Conservation (phyloP, 257 asterid species). For the Jasminum sambac region DNA sequence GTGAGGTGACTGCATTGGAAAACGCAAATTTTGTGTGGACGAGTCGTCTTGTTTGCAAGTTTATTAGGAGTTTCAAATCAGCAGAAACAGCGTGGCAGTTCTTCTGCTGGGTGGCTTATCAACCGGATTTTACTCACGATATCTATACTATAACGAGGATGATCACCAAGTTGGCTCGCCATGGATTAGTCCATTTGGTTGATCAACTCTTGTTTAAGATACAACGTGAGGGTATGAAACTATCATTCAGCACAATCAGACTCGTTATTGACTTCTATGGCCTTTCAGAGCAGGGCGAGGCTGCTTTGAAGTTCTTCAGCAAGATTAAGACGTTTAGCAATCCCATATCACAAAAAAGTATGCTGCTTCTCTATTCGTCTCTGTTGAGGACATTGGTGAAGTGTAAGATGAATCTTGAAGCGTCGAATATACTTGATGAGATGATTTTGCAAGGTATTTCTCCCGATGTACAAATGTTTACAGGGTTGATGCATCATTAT, state of each 20-base stretch:
- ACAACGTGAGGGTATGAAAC: slow-evolving; percentile 54
- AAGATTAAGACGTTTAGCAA: slow-evolving; percentile 53
- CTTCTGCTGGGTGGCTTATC: slow-evolving; percentile 85
- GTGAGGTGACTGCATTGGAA: slow-evolving; percentile 62
- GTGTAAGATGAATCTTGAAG: slow-evolving; percentile 63
- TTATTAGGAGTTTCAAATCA: slow-evolving; percentile 64
- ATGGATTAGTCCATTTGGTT: slow-evolving; percentile 60
- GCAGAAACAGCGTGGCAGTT: slow-evolving; percentile 84
- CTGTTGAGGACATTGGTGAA: slow-evolving; percentile 75
- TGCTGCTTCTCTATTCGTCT: slow-evolving; percentile 65
- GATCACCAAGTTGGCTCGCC: slow-evolving; percentile 74
- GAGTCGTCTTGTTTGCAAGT: slow-evolving; percentile 74
- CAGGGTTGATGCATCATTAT: slow-evolving; percentile 87
- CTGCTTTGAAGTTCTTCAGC: slow-evolving; percentile 64
- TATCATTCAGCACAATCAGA: slow-evolving; percentile 77
- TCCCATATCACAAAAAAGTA: slow-evolving; percentile 50
- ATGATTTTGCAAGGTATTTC: slow-evolving; percentile 62
- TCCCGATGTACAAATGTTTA: slow-evolving; percentile 76
- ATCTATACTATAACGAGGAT: slow-evolving; percentile 78
- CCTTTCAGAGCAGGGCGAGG: slow-evolving; percentile 59
- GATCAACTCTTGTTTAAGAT: slow-evolving; percentile 69
- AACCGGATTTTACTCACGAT: slow-evolving; percentile 77
- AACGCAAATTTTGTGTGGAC: slow-evolving; percentile 80
- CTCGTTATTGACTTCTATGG: slow-evolving; percentile 78
- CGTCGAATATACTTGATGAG: slow-evolving; percentile 69